These are phyloP conservation scores for Otatea glauca DNA, from an alignment of 176 grass and related monocot species.

Conservation along the genomic window DNA sequence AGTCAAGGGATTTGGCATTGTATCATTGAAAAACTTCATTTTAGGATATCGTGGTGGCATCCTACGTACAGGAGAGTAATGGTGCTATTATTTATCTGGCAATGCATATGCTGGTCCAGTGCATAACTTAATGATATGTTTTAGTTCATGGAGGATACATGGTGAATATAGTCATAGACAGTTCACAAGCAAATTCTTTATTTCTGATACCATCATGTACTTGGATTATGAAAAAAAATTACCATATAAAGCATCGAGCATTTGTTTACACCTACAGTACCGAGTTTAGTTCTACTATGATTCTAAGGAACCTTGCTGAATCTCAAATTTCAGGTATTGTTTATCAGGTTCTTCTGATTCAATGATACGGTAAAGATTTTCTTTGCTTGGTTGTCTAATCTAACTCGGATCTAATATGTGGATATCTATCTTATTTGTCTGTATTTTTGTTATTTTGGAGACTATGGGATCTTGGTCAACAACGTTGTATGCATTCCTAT, in stretches of 20 bases:
- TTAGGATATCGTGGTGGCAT: not conserved
- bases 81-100: not conserved
- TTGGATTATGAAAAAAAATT: not conserved
- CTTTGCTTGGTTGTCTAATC: not conserved
- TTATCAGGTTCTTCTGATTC: slow-evolving; percentile 85
- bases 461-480: slow-evolving; percentile 87
- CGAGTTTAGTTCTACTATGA: slow-evolving; percentile 17
- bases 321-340: slow-evolving; percentile 51
- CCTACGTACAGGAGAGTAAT: no score
- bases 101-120: not conserved
- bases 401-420: not conserved
- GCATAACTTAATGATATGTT: not conserved
- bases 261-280: slow-evolving; percentile 4
- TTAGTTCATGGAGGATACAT: no score
- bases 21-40: not conserved
- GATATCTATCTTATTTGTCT: not conserved
- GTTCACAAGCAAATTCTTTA: no score
- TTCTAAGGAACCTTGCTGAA: not conserved
- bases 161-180: not conserved
- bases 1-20: not conserved
- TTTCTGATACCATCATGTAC: no score
- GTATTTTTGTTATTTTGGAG: slow-evolving; percentile 49
- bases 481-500: slow-evolving; percentile 82
- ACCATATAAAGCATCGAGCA: not conserved
- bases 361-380: slow-evolving; percentile 62